phyloP scores from a whole-genome alignment of 1,284 basidiomycete species.

The Paramarasmius palmivorus region DNA sequence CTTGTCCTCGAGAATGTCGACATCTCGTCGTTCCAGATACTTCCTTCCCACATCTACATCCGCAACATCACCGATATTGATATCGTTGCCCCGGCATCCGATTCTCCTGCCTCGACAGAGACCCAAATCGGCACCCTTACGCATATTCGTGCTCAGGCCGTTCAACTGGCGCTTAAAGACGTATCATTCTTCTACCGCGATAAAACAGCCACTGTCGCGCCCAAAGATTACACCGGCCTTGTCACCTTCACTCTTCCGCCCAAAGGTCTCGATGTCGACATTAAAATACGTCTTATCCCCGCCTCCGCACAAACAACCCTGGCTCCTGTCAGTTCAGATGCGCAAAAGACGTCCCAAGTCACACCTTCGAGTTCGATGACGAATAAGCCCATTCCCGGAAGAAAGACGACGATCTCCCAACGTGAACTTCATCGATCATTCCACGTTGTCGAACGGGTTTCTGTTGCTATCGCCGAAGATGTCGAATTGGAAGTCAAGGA shows the following conservation, averaged over 20 bases:
- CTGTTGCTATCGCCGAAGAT: constrained; percentile 52
- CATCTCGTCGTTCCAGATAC: constrained; percentile 59
- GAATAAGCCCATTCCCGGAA: constrained; percentile 5
- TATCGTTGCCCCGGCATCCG: constrained; percentile 47
- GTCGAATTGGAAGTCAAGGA: constrained; percentile 53
- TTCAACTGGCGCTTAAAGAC: constrained; percentile 60
- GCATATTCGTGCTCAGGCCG: constrained; percentile 59
- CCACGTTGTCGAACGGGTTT: constrained; percentile 54
- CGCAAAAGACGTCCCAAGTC: constrained; percentile 20
- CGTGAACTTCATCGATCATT: constrained; percentile 49
- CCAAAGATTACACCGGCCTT: constrained; percentile 58
- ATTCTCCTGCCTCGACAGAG: constrained; percentile 34
- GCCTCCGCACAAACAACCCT: constrained; percentile 31
- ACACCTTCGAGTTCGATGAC: constrained; percentile 20
- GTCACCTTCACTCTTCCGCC: constrained; percentile 60
- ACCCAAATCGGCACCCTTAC: constrained; percentile 61
- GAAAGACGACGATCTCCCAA: constrained; percentile 25
- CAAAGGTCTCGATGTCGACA: constrained; percentile 64
- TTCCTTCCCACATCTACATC: constrained; percentile 70
- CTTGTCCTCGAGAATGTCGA: constrained; percentile 74
- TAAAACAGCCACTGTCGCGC: constrained; percentile 50
- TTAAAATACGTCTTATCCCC: constrained; percentile 64
- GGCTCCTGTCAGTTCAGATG: constrained; percentile 5
- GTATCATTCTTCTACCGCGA: constrained; percentile 74
- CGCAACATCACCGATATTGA: constrained; percentile 74